Percentiles rank a stretch among this genome's conserved stretches.
Evolutionary conservation across 2,329 filamentous ascomycete species (phyloP).

Genomic region (Colletotrichum endophyticum): DNA sequence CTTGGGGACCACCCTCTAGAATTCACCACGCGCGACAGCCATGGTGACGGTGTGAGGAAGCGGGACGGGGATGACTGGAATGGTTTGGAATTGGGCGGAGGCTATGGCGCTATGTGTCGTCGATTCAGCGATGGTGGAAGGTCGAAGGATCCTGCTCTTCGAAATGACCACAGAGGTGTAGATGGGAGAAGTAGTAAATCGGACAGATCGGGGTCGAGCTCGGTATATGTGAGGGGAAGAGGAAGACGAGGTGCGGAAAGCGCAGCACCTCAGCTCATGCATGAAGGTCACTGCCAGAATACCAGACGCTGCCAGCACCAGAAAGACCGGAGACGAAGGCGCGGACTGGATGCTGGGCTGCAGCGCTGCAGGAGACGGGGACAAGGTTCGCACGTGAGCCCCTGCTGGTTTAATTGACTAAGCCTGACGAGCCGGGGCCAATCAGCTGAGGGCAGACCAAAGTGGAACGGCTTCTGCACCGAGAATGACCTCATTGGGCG

Average conservation of each 20-base stretch:
- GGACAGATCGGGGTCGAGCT: neutral
- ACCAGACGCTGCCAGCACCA: neutral
- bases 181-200: neutral
- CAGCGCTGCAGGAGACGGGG: neutral
- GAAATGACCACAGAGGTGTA: neutral
- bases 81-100: neutral
- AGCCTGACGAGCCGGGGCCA: neutral
- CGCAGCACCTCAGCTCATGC: neutral
- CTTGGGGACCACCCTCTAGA: slow-evolving; percentile 58
- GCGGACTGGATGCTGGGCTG: neutral
- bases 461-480: neutral
- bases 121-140: neutral
- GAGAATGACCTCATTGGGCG: slow-evolving; percentile 8
- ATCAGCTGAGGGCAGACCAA: neutral
- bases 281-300: slow-evolving; percentile 2
- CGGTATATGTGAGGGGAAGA: slow-evolving; percentile 4
- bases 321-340: neutral
- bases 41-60: slow-evolving; percentile 6
- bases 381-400: slow-evolving; percentile 22
- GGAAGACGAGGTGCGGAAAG: slow-evolving; percentile 2
- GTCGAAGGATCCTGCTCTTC: neutral
- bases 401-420: neutral
- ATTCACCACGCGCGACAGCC: slow-evolving; percentile 45
- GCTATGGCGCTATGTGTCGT: neutral
- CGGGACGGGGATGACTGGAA: neutral